Percentiles rank a stretch among this genome's conserved stretches.
Conservation (phyloP, 495 filamentous ascomycete genomes). For the Talaromyces proteolyticus region DNA sequence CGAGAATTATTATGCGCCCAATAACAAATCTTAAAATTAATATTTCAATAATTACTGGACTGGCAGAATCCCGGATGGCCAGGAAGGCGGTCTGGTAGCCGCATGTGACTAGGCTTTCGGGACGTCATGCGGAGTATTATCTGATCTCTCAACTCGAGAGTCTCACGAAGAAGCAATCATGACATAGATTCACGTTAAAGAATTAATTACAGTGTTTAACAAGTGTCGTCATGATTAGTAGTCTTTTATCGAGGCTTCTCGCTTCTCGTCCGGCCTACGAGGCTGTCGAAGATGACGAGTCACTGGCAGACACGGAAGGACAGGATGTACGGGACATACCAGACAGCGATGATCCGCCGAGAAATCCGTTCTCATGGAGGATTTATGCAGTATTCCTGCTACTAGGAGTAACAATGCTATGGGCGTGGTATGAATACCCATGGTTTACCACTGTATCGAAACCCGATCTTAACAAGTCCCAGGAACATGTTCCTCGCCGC, state of each 20-base stretch:
- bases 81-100: neutral
- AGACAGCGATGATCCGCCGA: neutral
- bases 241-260: constrained; percentile 24
- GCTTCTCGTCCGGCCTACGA: constrained; percentile 49
- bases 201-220: neutral
- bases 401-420: constrained; percentile 91
- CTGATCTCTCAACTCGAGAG: too few species aligned
- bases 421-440: constrained; percentile 72
- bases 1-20: neutral
- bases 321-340: constrained; percentile 11
- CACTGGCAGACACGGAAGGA: constrained; percentile 24
- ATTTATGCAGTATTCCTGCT: constrained; percentile 82
- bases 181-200: neutral
- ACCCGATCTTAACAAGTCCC: neutral
- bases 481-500: constrained; percentile 99
- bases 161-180: neutral
- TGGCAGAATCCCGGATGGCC: neutral
- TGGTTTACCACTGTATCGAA: neutral
- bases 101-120: too few species aligned
- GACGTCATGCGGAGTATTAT: too few species aligned
- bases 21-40: neutral
- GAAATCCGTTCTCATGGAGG: constrained; percentile 56
- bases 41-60: neutral
- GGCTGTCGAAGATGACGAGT: constrained; percentile 43
- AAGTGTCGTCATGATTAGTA: neutral